Evolutionary conservation across 257 asterid species (phyloP).

Genomic region (Solanum peruvianum): DNA sequence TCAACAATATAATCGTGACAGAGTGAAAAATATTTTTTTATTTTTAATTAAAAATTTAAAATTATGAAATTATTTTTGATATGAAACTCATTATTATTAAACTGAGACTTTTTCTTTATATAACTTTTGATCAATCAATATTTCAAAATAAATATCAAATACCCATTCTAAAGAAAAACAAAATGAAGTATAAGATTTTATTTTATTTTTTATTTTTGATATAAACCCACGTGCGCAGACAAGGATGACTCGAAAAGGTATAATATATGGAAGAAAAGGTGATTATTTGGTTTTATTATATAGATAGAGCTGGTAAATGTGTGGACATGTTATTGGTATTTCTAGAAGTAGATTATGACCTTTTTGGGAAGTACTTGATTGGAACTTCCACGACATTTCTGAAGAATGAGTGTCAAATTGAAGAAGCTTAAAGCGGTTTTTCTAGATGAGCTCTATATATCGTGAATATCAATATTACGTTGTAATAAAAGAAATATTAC

Average conservation of each 20-base stretch:
- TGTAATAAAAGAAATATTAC: too few relatives aligned
- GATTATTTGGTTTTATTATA: neutral
- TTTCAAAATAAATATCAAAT: neutral
- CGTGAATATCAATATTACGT: too few relatives aligned
- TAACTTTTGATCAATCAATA: fast-evolving
- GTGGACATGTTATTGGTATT: constrained; percentile 1
- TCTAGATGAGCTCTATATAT: too few relatives aligned
- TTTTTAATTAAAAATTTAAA: fast-evolving
- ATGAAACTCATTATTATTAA: fast-evolving
- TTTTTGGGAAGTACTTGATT: neutral
- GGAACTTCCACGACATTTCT: neutral
- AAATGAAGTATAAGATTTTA: neutral
- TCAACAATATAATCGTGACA: fast-evolving
- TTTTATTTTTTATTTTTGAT: neutral
- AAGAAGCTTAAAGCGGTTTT: neutral
- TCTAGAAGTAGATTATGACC: neutral
- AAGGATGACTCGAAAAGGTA: constrained; percentile 17
- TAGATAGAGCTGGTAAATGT: neutral
- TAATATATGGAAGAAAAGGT: neutral
- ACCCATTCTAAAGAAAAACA: fast-evolving
- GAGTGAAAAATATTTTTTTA: neutral
- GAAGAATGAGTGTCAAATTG: neutral
- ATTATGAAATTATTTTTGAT: fast-evolving
- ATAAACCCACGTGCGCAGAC: constrained; percentile 69
- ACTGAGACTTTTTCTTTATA: fast-evolving